phyloP scores from a whole-genome alignment of 768 basidiomycete genomes.

The Daedaleopsis sinensis region DNA sequence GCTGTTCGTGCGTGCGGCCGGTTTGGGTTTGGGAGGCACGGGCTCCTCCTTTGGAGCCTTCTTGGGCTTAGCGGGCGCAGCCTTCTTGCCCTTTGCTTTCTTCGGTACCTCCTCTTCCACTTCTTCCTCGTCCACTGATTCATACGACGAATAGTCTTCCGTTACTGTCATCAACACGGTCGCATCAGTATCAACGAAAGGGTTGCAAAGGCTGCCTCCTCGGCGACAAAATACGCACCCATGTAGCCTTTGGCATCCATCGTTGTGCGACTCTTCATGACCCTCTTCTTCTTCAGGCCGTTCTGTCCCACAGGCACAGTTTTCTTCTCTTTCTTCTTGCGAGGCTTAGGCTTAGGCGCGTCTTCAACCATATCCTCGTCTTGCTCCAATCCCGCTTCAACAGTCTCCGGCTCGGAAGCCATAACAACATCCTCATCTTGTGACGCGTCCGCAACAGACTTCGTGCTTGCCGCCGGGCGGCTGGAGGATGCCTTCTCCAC shows the following conservation, averaged over 20 bases:
- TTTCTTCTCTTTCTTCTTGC: constrained; percentile 51
- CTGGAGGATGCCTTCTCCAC: constrained; percentile 21
- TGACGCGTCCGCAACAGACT: constrained; percentile 12
- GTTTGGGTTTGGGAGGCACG: constrained; percentile 13
- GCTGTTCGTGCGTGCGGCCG: constrained; percentile 10
- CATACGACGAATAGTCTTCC: constrained; percentile 81
- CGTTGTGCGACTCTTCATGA: constrained; percentile 57
- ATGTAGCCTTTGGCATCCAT: constrained; percentile 74
- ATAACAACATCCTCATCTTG: constrained; percentile 32
- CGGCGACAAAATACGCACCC: constrained; percentile 45
- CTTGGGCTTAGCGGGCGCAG: constrained; percentile 29
- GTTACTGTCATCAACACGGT: constrained; percentile 46
- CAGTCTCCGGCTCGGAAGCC: constrained; percentile 22
- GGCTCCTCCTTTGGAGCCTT: constrained; percentile 12
- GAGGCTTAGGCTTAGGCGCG: constrained; percentile 35
- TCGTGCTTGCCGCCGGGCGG: constrained; percentile 22
- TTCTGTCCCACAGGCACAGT: constrained; percentile 75
- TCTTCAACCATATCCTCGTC: constrained; percentile 27
- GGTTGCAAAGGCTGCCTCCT: neutral
- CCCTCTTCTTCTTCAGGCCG: constrained; percentile 72
- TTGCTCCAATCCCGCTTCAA: constrained; percentile 20
- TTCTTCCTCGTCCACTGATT: constrained; percentile 71
- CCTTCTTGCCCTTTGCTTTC: constrained; percentile 16
- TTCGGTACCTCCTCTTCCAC: constrained; percentile 27
- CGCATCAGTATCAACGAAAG: constrained; percentile 3